phyloP scores from a whole-genome alignment of 495 filamentous ascomycete genomes.

The Penicillium nucicola region DNA sequence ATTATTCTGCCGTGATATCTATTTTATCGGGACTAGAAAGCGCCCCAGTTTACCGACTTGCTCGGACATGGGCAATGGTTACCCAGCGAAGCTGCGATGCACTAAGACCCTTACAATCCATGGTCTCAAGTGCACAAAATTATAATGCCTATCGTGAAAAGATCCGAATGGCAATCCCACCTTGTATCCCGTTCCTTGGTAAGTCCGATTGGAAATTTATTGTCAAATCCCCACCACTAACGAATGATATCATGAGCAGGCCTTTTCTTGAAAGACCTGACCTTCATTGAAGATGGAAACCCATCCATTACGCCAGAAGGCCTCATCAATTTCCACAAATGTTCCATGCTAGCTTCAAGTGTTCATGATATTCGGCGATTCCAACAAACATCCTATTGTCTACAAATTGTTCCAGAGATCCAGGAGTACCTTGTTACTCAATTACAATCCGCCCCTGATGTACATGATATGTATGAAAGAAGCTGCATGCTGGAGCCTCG shows the following conservation, averaged over 20 bases:
- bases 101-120: constrained; percentile 74
- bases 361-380: constrained; percentile 91
- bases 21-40: constrained; percentile 89
- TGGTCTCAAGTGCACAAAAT: constrained; percentile 93
- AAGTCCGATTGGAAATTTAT: constrained; percentile 21
- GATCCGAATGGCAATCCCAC: constrained; percentile 76
- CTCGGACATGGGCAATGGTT: constrained; percentile 83
- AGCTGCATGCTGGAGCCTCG: constrained; percentile 81
- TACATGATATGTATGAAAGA: constrained; percentile 92
- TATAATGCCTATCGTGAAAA: constrained; percentile 85
- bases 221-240: not conserved
- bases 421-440: constrained; percentile 87
- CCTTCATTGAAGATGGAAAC: constrained; percentile 95
- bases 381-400: constrained; percentile 80
- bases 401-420: constrained; percentile 79
- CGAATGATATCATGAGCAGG: constrained; percentile 41
- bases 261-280: constrained; percentile 89
- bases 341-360: constrained; percentile 87
- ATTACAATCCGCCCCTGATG: constrained; percentile 78
- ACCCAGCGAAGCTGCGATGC: constrained; percentile 65
- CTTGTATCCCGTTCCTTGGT: constrained; percentile 96
- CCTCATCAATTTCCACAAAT: constrained; percentile 91
- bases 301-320: constrained; percentile 83
- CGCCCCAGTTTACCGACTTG: constrained; percentile 83
- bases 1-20: constrained; percentile 89